A percentile compares a stretch with the other conserved stretches of the same genome.
Conservation (phyloP, 768 basidiomycete species). For the Tubosaeta sp. region DNA sequence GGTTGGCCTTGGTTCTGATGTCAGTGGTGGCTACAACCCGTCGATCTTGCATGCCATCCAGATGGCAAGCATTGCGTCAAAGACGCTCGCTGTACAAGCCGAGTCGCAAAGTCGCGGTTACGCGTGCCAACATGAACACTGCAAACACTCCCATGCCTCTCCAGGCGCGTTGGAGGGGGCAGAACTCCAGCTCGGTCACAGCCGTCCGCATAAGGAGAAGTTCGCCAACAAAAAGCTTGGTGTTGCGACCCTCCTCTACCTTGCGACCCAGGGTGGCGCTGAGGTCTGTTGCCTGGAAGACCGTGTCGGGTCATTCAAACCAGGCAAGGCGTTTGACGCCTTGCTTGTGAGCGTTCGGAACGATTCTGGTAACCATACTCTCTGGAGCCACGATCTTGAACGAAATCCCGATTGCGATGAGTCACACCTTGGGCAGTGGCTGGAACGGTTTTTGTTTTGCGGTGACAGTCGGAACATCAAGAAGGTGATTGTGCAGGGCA, state of each 20-base stretch:
- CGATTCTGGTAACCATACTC: conserved; percentile 49
- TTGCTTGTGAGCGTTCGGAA: conserved; percentile 59
- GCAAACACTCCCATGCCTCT: background rate
- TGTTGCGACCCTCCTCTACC: conserved; percentile 74
- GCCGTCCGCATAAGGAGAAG: conserved; percentile 5
- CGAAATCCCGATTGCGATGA: conserved; percentile 26
- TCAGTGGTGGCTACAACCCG: conserved; percentile 80
- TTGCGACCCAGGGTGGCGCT: conserved; percentile 92
- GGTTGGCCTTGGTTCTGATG: conserved; percentile 95
- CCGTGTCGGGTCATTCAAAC: conserved; percentile 69
- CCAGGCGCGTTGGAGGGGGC: background rate
- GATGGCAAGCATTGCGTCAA: conserved; percentile 76
- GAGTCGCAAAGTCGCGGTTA: conserved; percentile 9
- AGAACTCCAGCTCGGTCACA: background rate
- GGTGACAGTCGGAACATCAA: conserved; percentile 84
- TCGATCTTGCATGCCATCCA: conserved; percentile 77
- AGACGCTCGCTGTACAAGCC: conserved; percentile 57
- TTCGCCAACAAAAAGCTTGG: conserved; percentile 64
- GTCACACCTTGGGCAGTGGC: conserved; percentile 44
- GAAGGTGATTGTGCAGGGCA: conserved; percentile 81
- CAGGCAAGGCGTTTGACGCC: conserved; percentile 90
- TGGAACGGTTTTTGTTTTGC: conserved; percentile 84
- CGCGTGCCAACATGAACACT: background rate
- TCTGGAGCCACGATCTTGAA: conserved; percentile 47
- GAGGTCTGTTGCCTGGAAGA: conserved; percentile 68